phyloP scores from a whole-genome alignment of 768 basidiomycete genomes.

The Daedaleopsis nitida region DNA sequence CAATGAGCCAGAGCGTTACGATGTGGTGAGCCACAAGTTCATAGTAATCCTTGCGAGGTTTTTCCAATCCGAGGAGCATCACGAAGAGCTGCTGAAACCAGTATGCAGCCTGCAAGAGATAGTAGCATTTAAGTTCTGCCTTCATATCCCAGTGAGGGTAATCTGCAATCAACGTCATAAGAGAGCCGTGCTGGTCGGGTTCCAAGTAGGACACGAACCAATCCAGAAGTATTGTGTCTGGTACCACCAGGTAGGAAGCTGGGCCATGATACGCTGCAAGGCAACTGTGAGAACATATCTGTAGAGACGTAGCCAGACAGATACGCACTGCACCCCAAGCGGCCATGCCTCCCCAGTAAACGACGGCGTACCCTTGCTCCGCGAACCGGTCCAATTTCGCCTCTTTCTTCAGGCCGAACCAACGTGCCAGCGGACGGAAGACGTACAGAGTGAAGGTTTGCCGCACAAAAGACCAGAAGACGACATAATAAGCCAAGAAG shows the following conservation, averaged over 20 bases:
- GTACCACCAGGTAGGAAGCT: slow-evolving; percentile 86
- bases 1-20: slow-evolving; percentile 93
- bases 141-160: slow-evolving; percentile 92
- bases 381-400: slow-evolving; percentile 82
- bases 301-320: background rate
- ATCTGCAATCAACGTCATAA: slow-evolving; percentile 40
- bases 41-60: slow-evolving; percentile 87
- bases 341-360: slow-evolving; percentile 77
- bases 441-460: slow-evolving; percentile 70
- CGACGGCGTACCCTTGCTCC: slow-evolving; percentile 86
- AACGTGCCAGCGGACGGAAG: slow-evolving; percentile 65
- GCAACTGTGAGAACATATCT: background rate
- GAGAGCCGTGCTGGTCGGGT: background rate
- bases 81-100: slow-evolving; percentile 95
- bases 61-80: slow-evolving; percentile 82
- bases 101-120: slow-evolving; percentile 90
- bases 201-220: slow-evolving; percentile 41
- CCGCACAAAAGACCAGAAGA: slow-evolving; percentile 88
- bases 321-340: slow-evolving; percentile 75
- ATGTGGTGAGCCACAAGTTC: slow-evolving; percentile 91
- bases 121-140: slow-evolving; percentile 85
- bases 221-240: slow-evolving; percentile 84
- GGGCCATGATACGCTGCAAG: slow-evolving; percentile 75
- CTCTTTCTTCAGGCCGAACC: slow-evolving; percentile 67
- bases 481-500: slow-evolving; percentile 81